These are phyloP conservation scores for Yarrowia sp. DNA, from an alignment of 805 yeast genomes.

Conservation along the genomic window DNA sequence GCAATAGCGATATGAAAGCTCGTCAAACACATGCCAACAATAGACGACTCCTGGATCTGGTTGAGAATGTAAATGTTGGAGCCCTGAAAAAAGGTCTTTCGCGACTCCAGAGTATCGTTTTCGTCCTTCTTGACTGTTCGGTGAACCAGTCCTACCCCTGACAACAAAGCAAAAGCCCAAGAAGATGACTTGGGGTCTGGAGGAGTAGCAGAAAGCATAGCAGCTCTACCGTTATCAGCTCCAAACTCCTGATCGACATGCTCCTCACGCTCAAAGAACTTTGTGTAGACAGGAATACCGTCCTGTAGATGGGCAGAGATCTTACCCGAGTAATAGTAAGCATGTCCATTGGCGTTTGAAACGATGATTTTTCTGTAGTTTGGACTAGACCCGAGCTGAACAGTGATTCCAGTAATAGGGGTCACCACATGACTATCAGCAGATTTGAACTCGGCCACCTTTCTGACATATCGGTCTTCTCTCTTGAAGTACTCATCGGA, in stretches of 20 bases:
- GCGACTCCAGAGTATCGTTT: slow-evolving; percentile 7
- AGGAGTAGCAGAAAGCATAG: slow-evolving; percentile 8
- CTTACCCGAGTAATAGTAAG: slow-evolving; percentile 35
- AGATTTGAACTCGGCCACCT: slow-evolving; percentile 42
- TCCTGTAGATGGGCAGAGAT: slow-evolving; percentile 32
- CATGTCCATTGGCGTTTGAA: slow-evolving; percentile 31
- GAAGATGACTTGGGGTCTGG: slow-evolving; percentile 15
- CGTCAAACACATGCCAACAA: slow-evolving; percentile 48
- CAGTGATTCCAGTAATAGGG: slow-evolving; percentile 34
- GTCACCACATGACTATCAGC: slow-evolving; percentile 28
- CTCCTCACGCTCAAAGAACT: slow-evolving; percentile 35
- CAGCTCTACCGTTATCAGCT: neutral
- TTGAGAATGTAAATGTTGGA: slow-evolving; percentile 18
- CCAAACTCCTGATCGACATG: slow-evolving; percentile 23
- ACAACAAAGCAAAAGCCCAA: slow-evolving; percentile 47
- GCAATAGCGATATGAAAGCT: slow-evolving; percentile 55
- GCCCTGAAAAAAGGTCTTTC: slow-evolving; percentile 12
- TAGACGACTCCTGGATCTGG: slow-evolving; percentile 32
- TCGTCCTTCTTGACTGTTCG: slow-evolving; percentile 35
- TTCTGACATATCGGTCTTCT: slow-evolving; percentile 44
- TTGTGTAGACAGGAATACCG: slow-evolving; percentile 36
- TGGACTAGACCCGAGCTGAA: slow-evolving; percentile 25
- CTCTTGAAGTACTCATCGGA: slow-evolving; percentile 47
- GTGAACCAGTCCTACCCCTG: slow-evolving; percentile 48
- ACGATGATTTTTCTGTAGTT: slow-evolving; percentile 29